phyloP scores from a whole-genome alignment of 2,329 filamentous ascomycete genomes.

The Sporothrix phasma region DNA sequence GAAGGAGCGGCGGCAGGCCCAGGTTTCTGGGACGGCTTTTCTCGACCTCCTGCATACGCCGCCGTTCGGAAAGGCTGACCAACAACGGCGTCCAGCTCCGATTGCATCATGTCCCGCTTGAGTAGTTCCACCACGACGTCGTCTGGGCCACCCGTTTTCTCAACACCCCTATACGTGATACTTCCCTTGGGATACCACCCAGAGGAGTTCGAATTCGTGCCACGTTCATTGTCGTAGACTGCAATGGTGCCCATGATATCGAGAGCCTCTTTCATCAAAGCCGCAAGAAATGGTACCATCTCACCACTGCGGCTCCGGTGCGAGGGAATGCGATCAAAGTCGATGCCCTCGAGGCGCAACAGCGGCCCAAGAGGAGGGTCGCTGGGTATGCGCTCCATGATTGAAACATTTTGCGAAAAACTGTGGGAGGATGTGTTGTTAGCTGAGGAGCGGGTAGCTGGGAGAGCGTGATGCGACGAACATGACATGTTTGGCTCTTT shows the following conservation, averaged over 20 bases:
- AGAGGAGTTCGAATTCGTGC: neutral
- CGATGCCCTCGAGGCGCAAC: constrained; percentile 45
- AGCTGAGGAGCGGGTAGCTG: neutral
- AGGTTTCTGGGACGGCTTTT: constrained; percentile 38
- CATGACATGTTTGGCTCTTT: neutral
- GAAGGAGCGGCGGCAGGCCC: constrained; percentile 53
- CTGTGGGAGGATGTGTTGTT: neutral
- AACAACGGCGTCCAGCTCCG: constrained; percentile 15
- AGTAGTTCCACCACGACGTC: constrained; percentile 43
- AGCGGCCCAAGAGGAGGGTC: constrained; percentile 33
- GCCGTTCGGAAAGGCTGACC: neutral
- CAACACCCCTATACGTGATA: constrained; percentile 33
- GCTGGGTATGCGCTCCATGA: neutral
- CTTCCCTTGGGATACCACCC: constrained; percentile 31
- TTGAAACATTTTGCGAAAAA: neutral
- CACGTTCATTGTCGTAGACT: constrained; percentile 13
- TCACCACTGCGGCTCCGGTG: constrained; percentile 31
- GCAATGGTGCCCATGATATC: constrained; percentile 43
- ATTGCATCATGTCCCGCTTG: constrained; percentile 37
- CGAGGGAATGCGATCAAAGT: constrained; percentile 37
- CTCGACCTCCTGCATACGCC: constrained; percentile 1
- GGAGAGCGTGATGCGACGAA: neutral
- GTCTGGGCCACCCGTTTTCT: constrained; percentile 28
- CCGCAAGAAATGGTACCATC: constrained; percentile 41
- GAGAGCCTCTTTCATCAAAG: constrained; percentile 47